phyloP scores from a whole-genome alignment of 2,329 filamentous ascomycete species.

The Bimuria novae-zelandiae region DNA sequence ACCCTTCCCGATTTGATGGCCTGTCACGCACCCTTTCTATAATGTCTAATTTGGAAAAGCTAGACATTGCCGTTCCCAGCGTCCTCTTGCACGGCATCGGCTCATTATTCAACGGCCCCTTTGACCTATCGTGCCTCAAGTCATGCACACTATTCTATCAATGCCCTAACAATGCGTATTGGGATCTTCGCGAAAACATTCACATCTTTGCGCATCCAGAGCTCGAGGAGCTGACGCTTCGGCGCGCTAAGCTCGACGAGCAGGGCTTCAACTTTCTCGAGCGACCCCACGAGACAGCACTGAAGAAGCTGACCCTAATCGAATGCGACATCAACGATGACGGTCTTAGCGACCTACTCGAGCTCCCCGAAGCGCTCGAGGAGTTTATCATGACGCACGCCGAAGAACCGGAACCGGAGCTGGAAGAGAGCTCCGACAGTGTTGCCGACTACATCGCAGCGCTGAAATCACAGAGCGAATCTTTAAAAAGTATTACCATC shows the following conservation, averaged over 20 bases:
- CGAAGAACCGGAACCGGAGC: conserved; percentile 35
- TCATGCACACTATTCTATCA: conserved; percentile 39
- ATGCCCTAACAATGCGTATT: conserved; percentile 37
- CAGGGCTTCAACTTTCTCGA: conserved; percentile 38
- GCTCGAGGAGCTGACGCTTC: conserved; percentile 33
- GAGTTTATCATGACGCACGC: conserved; percentile 40
- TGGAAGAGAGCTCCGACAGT: conserved; percentile 40
- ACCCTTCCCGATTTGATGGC: conserved; percentile 31
- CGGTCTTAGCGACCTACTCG: conserved; percentile 35
- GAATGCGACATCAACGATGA: conserved; percentile 43
- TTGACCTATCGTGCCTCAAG: conserved; percentile 39
- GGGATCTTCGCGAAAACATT: conserved; percentile 42
- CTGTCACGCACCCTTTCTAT: conserved; percentile 38
- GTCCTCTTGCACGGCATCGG: conserved; percentile 36
- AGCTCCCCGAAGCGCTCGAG: conserved; percentile 35
- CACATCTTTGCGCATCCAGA: conserved; percentile 41
- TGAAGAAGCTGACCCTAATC: conserved; percentile 34
- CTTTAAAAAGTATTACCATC: conserved; percentile 35
- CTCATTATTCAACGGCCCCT: conserved; percentile 39
- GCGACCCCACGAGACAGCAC: conserved; percentile 33
- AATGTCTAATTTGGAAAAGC: conserved; percentile 39
- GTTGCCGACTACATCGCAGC: conserved; percentile 39
- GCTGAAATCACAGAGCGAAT: conserved; percentile 33
- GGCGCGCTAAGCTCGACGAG: conserved; percentile 37
- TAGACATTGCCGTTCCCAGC: conserved; percentile 39